Base-by-base conservation (phyloP, 2,329 filamentous ascomycete genomes). In the Arthrobotrys pseudoclavata region DNA sequence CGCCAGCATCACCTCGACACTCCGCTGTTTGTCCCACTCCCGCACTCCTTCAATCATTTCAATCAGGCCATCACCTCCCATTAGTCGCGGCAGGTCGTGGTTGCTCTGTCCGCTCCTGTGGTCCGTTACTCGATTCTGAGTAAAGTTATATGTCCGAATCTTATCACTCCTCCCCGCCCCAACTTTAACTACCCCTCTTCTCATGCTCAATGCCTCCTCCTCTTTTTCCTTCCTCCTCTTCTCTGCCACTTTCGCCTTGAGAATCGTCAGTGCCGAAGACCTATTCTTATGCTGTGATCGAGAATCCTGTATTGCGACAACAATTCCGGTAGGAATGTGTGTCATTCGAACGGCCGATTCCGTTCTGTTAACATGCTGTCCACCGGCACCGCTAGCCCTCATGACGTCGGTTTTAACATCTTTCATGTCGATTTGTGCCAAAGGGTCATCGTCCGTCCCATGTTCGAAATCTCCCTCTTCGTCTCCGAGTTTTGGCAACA, bases 311-410 rank as follows among this genome's bases (percentile, higher is more conserved):
- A 98, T 97, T 12, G 91, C 91, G 13, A 98, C 94, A 1, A 92
- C 89, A 0, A 90, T 96, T 52, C 92, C 92, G 0, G 94, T 97
- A 1, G 96, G 96, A 5, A 91, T 84, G 85, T 99, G 96, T 1
- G 94, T 98, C 81, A 99, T 87, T 9, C 96, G 91, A 78, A 99
- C 92, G 2, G 96, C 96, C 31, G 93, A 97, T 85, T 99, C 96
- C 0, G 96, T 99, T 84, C 95, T 97, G 85, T 99, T 99, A 83
- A 99, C 96, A 84, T 99, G 96, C 85, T 99, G 96, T 0, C 96
- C 96, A 34, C 96, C 96, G 0, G 96, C 95, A 76, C 96, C 96
- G 53, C 93, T 87, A 0, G 96, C 94, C 15, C 94, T 89, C 94
- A 98, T 97, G 77, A 94, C 93, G 83, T 99, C 96, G 20, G 89